Evolutionary conservation across 768 basidiomycete genomes (phyloP).

Genomic region (Galerina marginata): DNA sequence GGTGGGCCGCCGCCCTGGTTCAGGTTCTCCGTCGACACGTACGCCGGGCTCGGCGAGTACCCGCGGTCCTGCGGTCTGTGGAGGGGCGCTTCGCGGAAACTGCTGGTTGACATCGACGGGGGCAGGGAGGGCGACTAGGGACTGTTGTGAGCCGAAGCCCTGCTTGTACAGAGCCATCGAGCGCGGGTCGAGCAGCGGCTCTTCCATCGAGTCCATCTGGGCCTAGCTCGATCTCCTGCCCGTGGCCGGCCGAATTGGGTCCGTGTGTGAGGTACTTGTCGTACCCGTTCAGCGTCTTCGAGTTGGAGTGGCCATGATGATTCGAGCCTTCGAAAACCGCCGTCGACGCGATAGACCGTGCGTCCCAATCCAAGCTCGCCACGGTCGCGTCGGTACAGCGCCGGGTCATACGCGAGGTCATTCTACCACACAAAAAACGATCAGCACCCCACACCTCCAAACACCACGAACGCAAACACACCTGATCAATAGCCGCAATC

Average conservation of each 20-base stretch:
- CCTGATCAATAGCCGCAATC: constrained; percentile 84
- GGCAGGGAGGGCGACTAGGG: constrained; percentile 46
- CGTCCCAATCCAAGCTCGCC: constrained; percentile 92
- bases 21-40: constrained; percentile 33
- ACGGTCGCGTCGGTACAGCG: constrained; percentile 75
- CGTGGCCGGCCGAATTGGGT: constrained; percentile 31
- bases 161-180: constrained; percentile 40
- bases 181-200: constrained; percentile 59
- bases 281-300: constrained; percentile 44
- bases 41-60: constrained; percentile 44
- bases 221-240: constrained; percentile 57
- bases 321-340: constrained; percentile 56
- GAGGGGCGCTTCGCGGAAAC: constrained; percentile 58
- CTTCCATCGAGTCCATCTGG: constrained; percentile 60
- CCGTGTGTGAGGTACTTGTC: constrained; percentile 63
- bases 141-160: constrained; percentile 43
- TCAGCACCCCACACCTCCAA: neutral
- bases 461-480: constrained; percentile 28
- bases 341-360: constrained; percentile 71
- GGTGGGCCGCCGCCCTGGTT: constrained; percentile 14
- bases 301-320: constrained; percentile 38
- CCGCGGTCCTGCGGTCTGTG: constrained; percentile 60
- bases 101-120: constrained; percentile 44
- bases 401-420: constrained; percentile 86
- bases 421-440: constrained; percentile 36